These are phyloP conservation scores for Clavaria fumosa DNA, from an alignment of 768 basidiomycete genomes.

Conservation along the genomic window DNA sequence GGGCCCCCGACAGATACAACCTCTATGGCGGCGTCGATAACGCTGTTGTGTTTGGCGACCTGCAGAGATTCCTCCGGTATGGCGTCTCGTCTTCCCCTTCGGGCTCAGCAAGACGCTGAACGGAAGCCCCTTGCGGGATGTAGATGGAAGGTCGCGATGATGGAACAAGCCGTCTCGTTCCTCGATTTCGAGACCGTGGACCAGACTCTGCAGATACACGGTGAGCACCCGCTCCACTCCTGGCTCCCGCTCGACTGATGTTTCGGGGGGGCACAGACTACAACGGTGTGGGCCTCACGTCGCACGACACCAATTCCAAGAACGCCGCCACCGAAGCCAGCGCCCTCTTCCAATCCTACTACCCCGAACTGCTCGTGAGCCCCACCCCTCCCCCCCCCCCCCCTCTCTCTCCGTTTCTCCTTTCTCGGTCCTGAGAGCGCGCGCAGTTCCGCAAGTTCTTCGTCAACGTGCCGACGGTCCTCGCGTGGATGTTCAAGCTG, in stretches of 20 bases:
- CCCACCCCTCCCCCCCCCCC: background rate
- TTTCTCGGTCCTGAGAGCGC: too few relatives aligned
- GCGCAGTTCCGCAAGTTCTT: constrained; percentile 42
- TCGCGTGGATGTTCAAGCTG: constrained; percentile 74
- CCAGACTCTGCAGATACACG: constrained; percentile 61
- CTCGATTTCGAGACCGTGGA: constrained; percentile 65
- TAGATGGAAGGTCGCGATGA: constrained; percentile 69
- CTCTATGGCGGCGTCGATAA: constrained; percentile 52
- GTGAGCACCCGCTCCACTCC: constrained; percentile 14
- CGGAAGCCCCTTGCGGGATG: too few relatives aligned
- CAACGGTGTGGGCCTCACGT: constrained; percentile 49
- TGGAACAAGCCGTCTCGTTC: constrained; percentile 47
- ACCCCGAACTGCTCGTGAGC: constrained; percentile 64
- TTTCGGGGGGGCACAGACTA: constrained; percentile 36
- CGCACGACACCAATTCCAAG: constrained; percentile 61
- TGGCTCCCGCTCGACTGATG: background rate
- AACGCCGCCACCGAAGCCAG: constrained; percentile 60
- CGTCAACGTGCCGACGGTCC: constrained; percentile 60
- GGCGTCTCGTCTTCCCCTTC: background rate
- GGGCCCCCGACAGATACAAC: constrained; percentile 40
- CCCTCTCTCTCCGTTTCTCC: background rate
- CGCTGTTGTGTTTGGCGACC: constrained; percentile 61
- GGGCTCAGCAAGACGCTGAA: too few relatives aligned
- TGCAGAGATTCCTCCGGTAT: constrained; percentile 63
- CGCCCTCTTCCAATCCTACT: constrained; percentile 59